Evolutionary conservation across 1,284 basidiomycete species (phyloP).

Genomic region (Phlebopus sp.): DNA sequence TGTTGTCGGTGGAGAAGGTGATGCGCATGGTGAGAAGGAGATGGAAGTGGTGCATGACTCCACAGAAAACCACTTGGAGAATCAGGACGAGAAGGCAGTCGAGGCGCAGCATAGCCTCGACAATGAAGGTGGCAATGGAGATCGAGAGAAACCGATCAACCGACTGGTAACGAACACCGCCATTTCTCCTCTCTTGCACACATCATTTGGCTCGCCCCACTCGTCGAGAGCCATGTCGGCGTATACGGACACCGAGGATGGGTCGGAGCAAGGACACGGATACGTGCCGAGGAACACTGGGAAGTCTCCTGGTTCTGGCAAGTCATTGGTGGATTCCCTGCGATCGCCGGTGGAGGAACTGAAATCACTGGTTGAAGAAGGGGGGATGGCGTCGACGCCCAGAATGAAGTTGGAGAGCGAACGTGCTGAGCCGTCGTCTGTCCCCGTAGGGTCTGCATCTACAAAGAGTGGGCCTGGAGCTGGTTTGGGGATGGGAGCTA

Average conservation of each 20-base stretch:
- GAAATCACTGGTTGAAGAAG: slow-evolving; percentile 15
- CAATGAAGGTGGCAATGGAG: slow-evolving; percentile 14
- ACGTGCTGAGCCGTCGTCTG: slow-evolving; percentile 10
- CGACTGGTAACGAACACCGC: slow-evolving; percentile 3
- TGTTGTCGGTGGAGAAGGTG: slow-evolving; percentile 11
- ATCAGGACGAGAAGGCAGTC: slow-evolving; percentile 8
- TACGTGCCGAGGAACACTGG: slow-evolving; percentile 12
- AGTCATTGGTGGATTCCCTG: slow-evolving; percentile 3
- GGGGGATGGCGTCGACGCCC: slow-evolving; percentile 35
- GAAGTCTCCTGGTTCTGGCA: slow-evolving; percentile 15
- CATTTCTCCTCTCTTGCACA: slow-evolving; percentile 49
- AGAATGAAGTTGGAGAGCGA: slow-evolving; percentile 37
- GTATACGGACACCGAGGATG: slow-evolving; percentile 28
- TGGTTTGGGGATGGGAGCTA: slow-evolving; percentile 9
- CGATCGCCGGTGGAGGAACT: slow-evolving; percentile 14
- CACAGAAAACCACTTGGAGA: slow-evolving; percentile 5
- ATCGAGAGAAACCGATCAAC: slow-evolving; percentile 1
- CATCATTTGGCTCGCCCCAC: slow-evolving; percentile 49
- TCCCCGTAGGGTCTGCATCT: neutral
- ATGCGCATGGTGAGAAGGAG: slow-evolving; percentile 18
- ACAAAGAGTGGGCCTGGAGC: neutral
- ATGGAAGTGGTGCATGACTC: slow-evolving; percentile 18
- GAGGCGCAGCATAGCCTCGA: slow-evolving; percentile 21
- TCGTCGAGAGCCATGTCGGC: slow-evolving; percentile 31
- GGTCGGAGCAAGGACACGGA: slow-evolving; percentile 21